Conservation (phyloP, 2,329 filamentous ascomycete genomes). For the Leptographium procerum region DNA sequence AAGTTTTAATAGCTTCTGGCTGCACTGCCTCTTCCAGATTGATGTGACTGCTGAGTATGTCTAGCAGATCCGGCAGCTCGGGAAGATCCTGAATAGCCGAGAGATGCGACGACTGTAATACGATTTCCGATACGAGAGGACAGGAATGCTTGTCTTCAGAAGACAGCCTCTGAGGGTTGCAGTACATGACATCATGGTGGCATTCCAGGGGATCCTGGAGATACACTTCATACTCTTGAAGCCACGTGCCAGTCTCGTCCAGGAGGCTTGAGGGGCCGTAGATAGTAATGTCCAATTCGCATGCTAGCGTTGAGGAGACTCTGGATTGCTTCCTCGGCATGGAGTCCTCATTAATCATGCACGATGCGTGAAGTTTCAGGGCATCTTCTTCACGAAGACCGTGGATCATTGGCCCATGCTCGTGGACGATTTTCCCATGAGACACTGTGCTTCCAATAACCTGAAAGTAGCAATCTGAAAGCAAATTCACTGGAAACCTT, state of each 20-base stretch:
- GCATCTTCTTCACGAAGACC: conserved; percentile 4
- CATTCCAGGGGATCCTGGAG: conserved; percentile 23
- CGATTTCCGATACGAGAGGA: not conserved
- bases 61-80: conserved; percentile 14
- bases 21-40: conserved; percentile 19
- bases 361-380: conserved; percentile 1
- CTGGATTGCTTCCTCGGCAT: not conserved
- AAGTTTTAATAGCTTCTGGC: conserved; percentile 15
- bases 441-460: not conserved
- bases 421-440: not conserved
- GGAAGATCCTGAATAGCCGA: not conserved
- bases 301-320: not conserved
- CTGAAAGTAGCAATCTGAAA: not conserved
- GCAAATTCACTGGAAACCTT: not conserved
- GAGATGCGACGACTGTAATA: not conserved
- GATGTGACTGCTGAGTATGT: conserved; percentile 15
- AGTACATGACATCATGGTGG: conserved; percentile 20
- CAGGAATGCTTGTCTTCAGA: not conserved
- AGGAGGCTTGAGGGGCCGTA: conserved; percentile 19
- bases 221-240: conserved; percentile 21
- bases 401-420: conserved; percentile 2
- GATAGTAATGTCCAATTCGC: conserved; percentile 16
- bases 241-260: conserved; percentile 19
- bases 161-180: conserved; percentile 23
- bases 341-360: not conserved